These are phyloP conservation scores for Astrothelium macrocarpum DNA, from an alignment of 495 filamentous ascomycete genomes.

Conservation along the genomic window DNA sequence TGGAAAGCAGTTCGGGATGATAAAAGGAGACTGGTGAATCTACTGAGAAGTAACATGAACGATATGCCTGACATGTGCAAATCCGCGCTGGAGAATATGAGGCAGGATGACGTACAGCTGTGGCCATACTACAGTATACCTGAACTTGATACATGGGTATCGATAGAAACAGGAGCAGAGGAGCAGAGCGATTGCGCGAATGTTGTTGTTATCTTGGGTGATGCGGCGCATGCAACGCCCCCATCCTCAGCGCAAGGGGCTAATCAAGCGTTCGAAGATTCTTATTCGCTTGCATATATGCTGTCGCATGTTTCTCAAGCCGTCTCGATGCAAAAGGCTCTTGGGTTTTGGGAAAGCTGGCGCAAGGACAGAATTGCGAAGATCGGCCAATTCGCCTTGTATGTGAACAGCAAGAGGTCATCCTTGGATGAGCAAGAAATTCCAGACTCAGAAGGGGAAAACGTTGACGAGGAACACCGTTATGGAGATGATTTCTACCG, in stretches of 20 bases:
- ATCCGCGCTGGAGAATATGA: not conserved
- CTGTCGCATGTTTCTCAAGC: constrained; percentile 20
- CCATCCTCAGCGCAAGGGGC: constrained; percentile 45
- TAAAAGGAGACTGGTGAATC: not conserved
- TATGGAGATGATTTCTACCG: too few relatives aligned
- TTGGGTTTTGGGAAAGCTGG: not conserved
- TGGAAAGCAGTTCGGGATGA: not conserved
- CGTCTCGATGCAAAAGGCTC: constrained; percentile 44
- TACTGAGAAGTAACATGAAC: not conserved
- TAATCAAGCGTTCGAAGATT: constrained; percentile 50
- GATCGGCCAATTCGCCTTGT: not conserved
- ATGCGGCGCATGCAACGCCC: constrained; percentile 21
- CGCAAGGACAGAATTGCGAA: not conserved
- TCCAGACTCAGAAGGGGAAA: too few relatives aligned
- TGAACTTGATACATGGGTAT: not conserved
- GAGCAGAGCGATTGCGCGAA: too few relatives aligned
- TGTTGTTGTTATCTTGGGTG: constrained; percentile 13
- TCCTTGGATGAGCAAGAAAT: too few relatives aligned
- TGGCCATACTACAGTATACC: not conserved
- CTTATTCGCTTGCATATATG: constrained; percentile 23
- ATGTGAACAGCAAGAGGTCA: not conserved
- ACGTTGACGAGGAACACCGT: too few relatives aligned
- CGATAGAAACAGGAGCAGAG: too few relatives aligned
- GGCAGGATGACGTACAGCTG: not conserved
- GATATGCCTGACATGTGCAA: not conserved